Conservation (phyloP, 2,329 filamentous ascomycete genomes). For the Microsporum ferrugineum region DNA sequence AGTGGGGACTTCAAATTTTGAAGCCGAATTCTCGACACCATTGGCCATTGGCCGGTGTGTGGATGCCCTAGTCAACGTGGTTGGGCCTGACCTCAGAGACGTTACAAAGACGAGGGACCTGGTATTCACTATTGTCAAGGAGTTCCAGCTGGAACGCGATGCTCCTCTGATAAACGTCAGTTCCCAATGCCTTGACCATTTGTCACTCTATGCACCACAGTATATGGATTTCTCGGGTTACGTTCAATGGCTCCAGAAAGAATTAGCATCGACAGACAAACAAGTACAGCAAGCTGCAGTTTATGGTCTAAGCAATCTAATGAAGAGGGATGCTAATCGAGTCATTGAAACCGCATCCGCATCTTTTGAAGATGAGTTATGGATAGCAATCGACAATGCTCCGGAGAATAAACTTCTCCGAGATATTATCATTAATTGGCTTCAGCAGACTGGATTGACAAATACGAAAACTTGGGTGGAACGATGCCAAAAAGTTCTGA, state of each 20-base stretch:
- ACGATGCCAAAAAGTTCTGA: slow-evolving; percentile 76
- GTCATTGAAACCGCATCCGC: slow-evolving; percentile 64
- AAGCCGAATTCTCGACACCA: slow-evolving; percentile 70
- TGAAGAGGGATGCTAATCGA: slow-evolving; percentile 80
- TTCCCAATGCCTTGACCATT: slow-evolving; percentile 73
- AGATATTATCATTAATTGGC: slow-evolving; percentile 84
- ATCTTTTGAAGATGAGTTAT: slow-evolving; percentile 80
- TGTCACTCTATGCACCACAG: slow-evolving; percentile 81
- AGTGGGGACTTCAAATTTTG: slow-evolving; percentile 76
- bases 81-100: slow-evolving; percentile 90
- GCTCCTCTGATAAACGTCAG: slow-evolving; percentile 62
- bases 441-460: slow-evolving; percentile 72
- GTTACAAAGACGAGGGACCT: slow-evolving; percentile 83
- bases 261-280: slow-evolving; percentile 57
- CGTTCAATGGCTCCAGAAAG: slow-evolving; percentile 66
- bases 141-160: slow-evolving; percentile 68
- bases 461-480: slow-evolving; percentile 80
- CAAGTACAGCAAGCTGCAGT: slow-evolving; percentile 69
- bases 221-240: slow-evolving; percentile 77
- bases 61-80: slow-evolving; percentile 90
- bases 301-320: slow-evolving; percentile 82
- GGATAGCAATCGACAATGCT: slow-evolving; percentile 71
- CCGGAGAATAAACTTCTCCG: slow-evolving; percentile 69
- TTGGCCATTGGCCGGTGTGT: slow-evolving; percentile 78
- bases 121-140: slow-evolving; percentile 71